Conservation (phyloP, 2,329 filamentous ascomycete species). For the Fusarium equiseti region DNA sequence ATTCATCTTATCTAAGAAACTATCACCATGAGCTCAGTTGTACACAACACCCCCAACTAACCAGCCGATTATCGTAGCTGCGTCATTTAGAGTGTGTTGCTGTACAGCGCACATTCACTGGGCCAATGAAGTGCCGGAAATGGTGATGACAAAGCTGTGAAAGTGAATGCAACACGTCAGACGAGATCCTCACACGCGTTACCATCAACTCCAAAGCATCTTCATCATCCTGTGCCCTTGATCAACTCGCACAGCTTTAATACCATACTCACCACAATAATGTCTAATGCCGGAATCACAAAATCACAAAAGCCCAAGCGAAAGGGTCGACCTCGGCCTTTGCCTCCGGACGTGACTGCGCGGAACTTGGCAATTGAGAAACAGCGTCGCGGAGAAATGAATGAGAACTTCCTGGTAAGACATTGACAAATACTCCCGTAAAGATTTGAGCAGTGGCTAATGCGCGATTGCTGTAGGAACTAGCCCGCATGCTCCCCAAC, state of each 20-base stretch:
- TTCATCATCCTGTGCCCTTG: not conserved
- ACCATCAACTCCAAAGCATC: not conserved
- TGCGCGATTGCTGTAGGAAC: not conserved
- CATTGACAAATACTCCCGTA: rapidly evolving
- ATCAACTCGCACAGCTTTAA: rapidly evolving
- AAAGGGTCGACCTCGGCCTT: slow-evolving; percentile 15
- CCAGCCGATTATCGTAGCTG: not conserved
- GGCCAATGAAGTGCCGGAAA: not conserved
- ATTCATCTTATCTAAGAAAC: not conserved
- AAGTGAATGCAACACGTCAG: not conserved
- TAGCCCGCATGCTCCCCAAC: slow-evolving; percentile 15
- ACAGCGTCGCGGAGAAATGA: slow-evolving; percentile 17
- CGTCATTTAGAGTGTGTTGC: not conserved
- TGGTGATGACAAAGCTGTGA: not conserved
- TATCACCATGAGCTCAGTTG: too few species aligned
- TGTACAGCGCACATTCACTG: not conserved
- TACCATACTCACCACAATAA: not conserved
- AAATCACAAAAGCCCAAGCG: slow-evolving; percentile 4
- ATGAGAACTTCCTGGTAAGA: slow-evolving; percentile 23
- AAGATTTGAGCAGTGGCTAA: not conserved
- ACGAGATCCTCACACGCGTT: not conserved
- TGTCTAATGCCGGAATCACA: not conserved
- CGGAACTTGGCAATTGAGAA: slow-evolving; percentile 28
- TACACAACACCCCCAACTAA: not conserved
- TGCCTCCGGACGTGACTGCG: slow-evolving; percentile 21